Conservation (phyloP, 2,329 filamentous ascomycete genomes). For the Pseudogymnoascus sp. region DNA sequence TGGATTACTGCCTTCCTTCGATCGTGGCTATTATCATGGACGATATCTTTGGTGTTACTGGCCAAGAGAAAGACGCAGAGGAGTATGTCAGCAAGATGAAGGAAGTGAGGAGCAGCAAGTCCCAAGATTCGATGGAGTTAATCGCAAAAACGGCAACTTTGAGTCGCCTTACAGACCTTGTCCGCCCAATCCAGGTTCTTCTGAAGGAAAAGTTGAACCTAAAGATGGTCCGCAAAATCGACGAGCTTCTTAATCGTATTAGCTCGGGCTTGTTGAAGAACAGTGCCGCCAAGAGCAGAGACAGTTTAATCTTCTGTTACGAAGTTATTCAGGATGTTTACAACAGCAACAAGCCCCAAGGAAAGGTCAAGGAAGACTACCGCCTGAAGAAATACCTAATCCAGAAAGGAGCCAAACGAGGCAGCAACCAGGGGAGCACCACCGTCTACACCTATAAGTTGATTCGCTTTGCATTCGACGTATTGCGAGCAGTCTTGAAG, state of each 20-base stretch:
- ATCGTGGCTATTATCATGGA: conserved; percentile 89
- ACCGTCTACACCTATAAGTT: conserved; percentile 83
- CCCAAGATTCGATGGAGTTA: conserved; percentile 93
- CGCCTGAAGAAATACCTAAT: conserved; percentile 68
- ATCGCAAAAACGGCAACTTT: conserved; percentile 78
- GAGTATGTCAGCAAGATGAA: conserved; percentile 94
- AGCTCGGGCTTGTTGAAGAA: conserved; percentile 79
- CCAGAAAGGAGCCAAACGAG: conserved; percentile 70
- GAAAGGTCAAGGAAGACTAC: conserved; percentile 50
- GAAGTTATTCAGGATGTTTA: conserved; percentile 87
- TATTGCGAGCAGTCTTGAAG: conserved; percentile 75
- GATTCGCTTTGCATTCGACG: conserved; percentile 77
- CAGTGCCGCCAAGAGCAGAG: conserved; percentile 65
- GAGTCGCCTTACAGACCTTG: conserved; percentile 61
- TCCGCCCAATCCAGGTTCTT: conserved; percentile 70
- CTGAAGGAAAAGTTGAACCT: conserved; percentile 78
- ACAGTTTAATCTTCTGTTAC: conserved; percentile 90
- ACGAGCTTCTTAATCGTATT: conserved; percentile 77
- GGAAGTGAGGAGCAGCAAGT: conserved; percentile 96
- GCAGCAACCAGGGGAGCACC: conserved; percentile 61
- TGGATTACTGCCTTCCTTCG: conserved; percentile 77
- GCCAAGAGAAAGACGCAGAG: conserved; percentile 94
- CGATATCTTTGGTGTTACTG: conserved; percentile 86
- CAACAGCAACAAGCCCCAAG: conserved; percentile 47
- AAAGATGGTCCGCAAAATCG: conserved; percentile 79